These are phyloP conservation scores for Cyphellophora attinorum DNA, from an alignment of 2,329 filamentous ascomycete species.

Conservation along the genomic window DNA sequence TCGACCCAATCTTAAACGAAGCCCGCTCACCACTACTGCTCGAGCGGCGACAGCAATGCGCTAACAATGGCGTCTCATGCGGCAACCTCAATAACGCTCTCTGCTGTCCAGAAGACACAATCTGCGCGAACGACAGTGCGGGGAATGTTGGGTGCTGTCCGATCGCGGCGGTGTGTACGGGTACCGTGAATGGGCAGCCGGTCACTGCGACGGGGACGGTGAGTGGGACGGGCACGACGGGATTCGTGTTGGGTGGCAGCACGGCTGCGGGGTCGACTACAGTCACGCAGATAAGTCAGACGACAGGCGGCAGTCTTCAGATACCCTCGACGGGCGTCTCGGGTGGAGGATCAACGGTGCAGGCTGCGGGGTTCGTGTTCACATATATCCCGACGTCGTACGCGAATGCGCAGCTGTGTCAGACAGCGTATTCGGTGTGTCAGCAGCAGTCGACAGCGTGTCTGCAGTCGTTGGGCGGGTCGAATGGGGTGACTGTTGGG, in stretches of 20 bases:
- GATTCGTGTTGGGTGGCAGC: constrained; percentile 15
- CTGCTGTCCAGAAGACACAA: constrained; percentile 45
- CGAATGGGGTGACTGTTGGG: constrained; percentile 43
- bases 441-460: constrained; percentile 37
- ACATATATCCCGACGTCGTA: constrained; percentile 45
- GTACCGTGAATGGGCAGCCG: constrained; percentile 29
- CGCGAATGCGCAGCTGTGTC: constrained; percentile 40
- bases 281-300: constrained; percentile 25
- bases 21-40: constrained; percentile 7
- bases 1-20: constrained; percentile 10
- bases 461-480: constrained; percentile 36
- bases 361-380: constrained; percentile 43
- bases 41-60: constrained; percentile 24
- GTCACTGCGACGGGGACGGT: constrained; percentile 9
- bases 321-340: constrained; percentile 29
- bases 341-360: constrained; percentile 16
- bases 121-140: constrained; percentile 47
- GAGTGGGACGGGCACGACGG: constrained; percentile 10
- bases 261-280: constrained; percentile 18
- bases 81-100: constrained; percentile 40
- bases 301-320: constrained; percentile 20
- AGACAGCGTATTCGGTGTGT: constrained; percentile 44
- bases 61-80: constrained; percentile 41
- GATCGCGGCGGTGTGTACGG: constrained; percentile 47
- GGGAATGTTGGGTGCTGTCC: constrained; percentile 55